Conservation (phyloP, 164 flowering plant genomes). For the Umbellularia californica region DNA sequence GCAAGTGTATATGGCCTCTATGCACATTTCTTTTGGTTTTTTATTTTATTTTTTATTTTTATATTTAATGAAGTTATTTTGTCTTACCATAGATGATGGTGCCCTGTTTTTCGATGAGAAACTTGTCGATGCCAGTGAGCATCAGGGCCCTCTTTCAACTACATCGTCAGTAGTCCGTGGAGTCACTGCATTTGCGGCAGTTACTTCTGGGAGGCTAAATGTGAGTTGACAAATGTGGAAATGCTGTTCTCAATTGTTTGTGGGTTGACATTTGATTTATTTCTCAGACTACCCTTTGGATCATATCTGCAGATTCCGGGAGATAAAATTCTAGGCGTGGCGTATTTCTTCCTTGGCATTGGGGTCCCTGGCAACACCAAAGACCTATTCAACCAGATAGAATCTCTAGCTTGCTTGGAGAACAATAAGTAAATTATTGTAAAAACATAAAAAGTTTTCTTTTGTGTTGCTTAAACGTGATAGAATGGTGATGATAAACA, state of each 20-base stretch:
- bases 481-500: not conserved
- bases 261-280: slow-evolving; percentile 3
- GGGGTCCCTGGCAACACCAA: slow-evolving; percentile 78
- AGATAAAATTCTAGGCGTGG: slow-evolving; percentile 77
- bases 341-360: slow-evolving; percentile 81
- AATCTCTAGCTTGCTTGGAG: slow-evolving; percentile 72
- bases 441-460: not conserved
- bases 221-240: slow-evolving; percentile 32
- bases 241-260: not conserved
- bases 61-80: not conserved
- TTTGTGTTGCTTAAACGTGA: not conserved
- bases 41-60: not conserved
- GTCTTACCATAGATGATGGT: slow-evolving; percentile 63
- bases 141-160: slow-evolving; percentile 74
- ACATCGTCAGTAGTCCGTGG: slow-evolving; percentile 86
- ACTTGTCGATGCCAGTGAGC: slow-evolving; percentile 49
- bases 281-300: not conserved
- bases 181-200: slow-evolving; percentile 61
- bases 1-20: not conserved
- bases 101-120: slow-evolving; percentile 83
- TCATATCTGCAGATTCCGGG: slow-evolving; percentile 66
- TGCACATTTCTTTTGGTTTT: not conserved
- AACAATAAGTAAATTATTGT: slow-evolving; percentile 34
- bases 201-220: slow-evolving; percentile 53
- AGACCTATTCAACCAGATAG: slow-evolving; percentile 79